Evolutionary conservation across 1,139 yeast genomes (phyloP).

Genomic region (Blastobotrys aristatus): DNA sequence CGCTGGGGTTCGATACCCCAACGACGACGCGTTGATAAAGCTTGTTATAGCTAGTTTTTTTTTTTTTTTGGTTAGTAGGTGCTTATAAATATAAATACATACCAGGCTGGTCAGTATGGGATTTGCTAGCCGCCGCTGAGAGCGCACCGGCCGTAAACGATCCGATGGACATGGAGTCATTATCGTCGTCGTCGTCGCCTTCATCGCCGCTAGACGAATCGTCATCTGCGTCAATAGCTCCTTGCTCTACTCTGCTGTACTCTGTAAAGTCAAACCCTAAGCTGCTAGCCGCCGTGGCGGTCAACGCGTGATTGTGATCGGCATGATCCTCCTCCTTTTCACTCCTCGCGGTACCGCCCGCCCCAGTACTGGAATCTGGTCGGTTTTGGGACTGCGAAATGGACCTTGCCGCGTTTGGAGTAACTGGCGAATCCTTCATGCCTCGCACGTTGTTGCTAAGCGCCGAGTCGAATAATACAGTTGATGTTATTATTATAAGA

Average conservation of each 20-base stretch:
- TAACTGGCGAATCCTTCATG: neutral
- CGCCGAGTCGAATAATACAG: too few relatives aligned
- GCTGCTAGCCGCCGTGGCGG: too few relatives aligned
- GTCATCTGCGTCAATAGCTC: neutral
- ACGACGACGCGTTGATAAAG: neutral
- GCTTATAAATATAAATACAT: too few relatives aligned
- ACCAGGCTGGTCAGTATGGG: neutral
- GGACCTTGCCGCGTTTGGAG: constrained; percentile 1
- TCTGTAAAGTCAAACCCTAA: too few relatives aligned
- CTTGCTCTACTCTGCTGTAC: neutral
- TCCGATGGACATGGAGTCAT: neutral
- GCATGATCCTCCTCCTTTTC: too few relatives aligned
- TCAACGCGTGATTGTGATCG: too few relatives aligned
- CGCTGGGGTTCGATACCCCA: constrained; percentile 9
- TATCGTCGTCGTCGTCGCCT: neutral
- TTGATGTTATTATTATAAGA: neutral
- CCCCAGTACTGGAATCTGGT: too few relatives aligned
- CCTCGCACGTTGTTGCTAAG: neutral
- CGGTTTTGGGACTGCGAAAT: neutral
- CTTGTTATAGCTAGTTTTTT: too few relatives aligned
- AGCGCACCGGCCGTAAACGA: neutral
- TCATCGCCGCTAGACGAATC: neutral
- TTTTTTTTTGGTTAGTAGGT: too few relatives aligned
- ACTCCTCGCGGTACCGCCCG: too few relatives aligned
- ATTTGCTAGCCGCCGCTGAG: neutral